Evolutionary conservation across 2,329 filamentous ascomycete genomes (phyloP).

Genomic region (Sclerotinia borealis): DNA sequence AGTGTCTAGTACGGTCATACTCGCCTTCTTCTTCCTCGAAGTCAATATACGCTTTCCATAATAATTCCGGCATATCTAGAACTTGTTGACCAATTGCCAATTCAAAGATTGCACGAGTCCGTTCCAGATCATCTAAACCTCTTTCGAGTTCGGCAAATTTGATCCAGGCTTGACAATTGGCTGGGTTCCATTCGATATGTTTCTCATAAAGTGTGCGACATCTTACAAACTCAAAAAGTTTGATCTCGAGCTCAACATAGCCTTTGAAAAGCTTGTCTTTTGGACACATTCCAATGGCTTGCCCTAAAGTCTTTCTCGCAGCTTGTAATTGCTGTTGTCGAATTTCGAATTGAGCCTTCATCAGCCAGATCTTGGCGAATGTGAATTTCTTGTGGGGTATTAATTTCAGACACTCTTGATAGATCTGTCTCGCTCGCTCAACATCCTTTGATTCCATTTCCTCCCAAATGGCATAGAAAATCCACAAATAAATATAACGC

Average conservation of each 20-base stretch:
- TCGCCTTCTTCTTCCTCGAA: slow-evolving; percentile 96
- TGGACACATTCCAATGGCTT: slow-evolving; percentile 87
- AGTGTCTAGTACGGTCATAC: slow-evolving; percentile 70
- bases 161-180: slow-evolving; percentile 93
- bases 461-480: slow-evolving; percentile 95
- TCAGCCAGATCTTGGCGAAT: slow-evolving; percentile 92
- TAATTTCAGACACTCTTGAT: slow-evolving; percentile 77
- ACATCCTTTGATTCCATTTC: slow-evolving; percentile 78
- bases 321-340: slow-evolving; percentile 74
- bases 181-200: slow-evolving; percentile 84
- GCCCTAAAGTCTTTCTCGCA: slow-evolving; percentile 83
- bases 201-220: slow-evolving; percentile 92
- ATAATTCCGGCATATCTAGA: slow-evolving; percentile 92
- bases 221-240: slow-evolving; percentile 87
- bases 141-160: slow-evolving; percentile 91
- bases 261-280: slow-evolving; percentile 94
- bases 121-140: slow-evolving; percentile 81
- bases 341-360: slow-evolving; percentile 90
- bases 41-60: slow-evolving; percentile 98
- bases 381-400: slow-evolving; percentile 97
- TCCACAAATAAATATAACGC: slow-evolving; percentile 94
- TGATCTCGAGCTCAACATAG: slow-evolving; percentile 88
- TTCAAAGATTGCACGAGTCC: slow-evolving; percentile 86
- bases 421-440: slow-evolving; percentile 79
- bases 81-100: slow-evolving; percentile 75